Evolutionary conservation across 768 basidiomycete species (phyloP).

Genomic region (Suillus occidentalis): DNA sequence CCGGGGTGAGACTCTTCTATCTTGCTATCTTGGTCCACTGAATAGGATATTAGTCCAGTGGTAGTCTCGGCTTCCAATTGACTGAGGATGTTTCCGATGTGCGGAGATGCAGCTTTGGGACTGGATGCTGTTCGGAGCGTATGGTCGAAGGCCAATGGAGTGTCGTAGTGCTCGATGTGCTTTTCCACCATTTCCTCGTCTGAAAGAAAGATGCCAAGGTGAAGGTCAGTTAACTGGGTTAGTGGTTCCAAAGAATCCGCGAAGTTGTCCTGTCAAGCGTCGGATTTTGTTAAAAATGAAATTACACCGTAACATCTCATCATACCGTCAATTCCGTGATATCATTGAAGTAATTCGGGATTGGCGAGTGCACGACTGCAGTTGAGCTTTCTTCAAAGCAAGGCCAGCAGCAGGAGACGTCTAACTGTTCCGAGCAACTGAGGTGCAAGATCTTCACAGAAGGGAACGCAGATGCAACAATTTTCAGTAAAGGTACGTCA

Average conservation of each 20-base stretch:
- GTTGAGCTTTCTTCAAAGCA: slow-evolving; percentile 65
- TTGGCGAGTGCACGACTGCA: slow-evolving; percentile 58
- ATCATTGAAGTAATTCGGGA: slow-evolving; percentile 49
- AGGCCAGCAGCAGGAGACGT: slow-evolving; percentile 56
- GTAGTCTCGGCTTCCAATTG: slow-evolving; percentile 21
- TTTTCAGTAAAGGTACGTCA: slow-evolving; percentile 45
- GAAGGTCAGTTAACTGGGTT: slow-evolving; percentile 46
- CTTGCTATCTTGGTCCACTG: slow-evolving; percentile 17
- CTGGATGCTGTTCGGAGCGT: slow-evolving; percentile 13
- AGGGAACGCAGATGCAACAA: slow-evolving; percentile 49
- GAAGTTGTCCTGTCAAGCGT: slow-evolving; percentile 38
- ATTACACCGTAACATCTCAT: slow-evolving; percentile 3
- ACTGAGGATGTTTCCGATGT: slow-evolving; percentile 20
- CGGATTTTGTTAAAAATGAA: slow-evolving; percentile 9
- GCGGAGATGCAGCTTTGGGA: slow-evolving; percentile 6
- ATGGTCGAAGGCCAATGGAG: slow-evolving; percentile 22
- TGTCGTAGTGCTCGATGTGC: slow-evolving; percentile 38
- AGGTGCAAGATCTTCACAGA: slow-evolving; percentile 49
- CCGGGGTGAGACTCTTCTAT: not conserved
- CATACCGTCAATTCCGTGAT: slow-evolving; percentile 53
- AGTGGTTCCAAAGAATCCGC: slow-evolving; percentile 47
- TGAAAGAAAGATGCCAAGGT: slow-evolving; percentile 66
- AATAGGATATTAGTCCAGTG: slow-evolving; percentile 23
- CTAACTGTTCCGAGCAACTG: slow-evolving; percentile 59
- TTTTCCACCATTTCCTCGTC: slow-evolving; percentile 47